These are phyloP conservation scores for Candida nonsorbophila DNA, from an alignment of 805 yeast species.

Conservation along the genomic window DNA sequence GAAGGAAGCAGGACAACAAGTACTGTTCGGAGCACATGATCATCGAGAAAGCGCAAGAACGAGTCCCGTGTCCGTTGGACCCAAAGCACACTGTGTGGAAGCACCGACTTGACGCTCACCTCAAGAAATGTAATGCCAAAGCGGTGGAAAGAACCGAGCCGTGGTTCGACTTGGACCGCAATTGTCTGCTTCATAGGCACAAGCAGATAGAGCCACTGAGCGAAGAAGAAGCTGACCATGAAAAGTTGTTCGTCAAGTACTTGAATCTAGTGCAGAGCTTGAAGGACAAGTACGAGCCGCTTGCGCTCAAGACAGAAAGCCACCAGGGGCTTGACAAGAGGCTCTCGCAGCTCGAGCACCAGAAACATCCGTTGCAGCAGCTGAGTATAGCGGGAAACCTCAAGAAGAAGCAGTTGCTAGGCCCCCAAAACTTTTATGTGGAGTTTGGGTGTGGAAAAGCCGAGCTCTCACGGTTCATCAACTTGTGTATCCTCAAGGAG, in stretches of 20 bases:
- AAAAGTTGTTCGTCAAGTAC: slow-evolving; percentile 10
- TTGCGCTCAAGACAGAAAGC: slow-evolving; percentile 9
- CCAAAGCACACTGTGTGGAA: slow-evolving; percentile 70
- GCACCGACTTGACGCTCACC: slow-evolving; percentile 49
- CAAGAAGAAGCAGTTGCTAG: slow-evolving; percentile 34
- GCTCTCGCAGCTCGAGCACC: slow-evolving; percentile 43
- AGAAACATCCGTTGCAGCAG: slow-evolving; percentile 81
- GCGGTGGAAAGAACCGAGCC: slow-evolving; percentile 19
- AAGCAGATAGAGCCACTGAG: slow-evolving; percentile 4
- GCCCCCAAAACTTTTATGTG: slow-evolving; percentile 34
- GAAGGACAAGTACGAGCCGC: slow-evolving; percentile 9
- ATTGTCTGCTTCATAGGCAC: too few species aligned
- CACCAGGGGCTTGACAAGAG: slow-evolving; percentile 35
- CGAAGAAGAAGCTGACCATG: slow-evolving; percentile 2
- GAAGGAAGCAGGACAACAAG: slow-evolving; percentile 41
- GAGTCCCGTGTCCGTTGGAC: slow-evolving; percentile 77
- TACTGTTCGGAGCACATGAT: slow-evolving; percentile 63
- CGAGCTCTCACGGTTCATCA: slow-evolving; percentile 67
- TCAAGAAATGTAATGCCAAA: slow-evolving; percentile 54
- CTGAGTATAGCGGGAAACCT: slow-evolving; percentile 72
- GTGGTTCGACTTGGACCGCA: slow-evolving; percentile 51
- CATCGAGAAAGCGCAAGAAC: slow-evolving; percentile 14
- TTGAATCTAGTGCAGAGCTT: slow-evolving; percentile 11
- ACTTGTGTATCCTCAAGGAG: slow-evolving; percentile 26
- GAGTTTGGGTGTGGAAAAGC: slow-evolving; percentile 95